Base-by-base conservation (phyloP, 2,329 filamentous ascomycete species). In the Nemania sp. region DNA sequence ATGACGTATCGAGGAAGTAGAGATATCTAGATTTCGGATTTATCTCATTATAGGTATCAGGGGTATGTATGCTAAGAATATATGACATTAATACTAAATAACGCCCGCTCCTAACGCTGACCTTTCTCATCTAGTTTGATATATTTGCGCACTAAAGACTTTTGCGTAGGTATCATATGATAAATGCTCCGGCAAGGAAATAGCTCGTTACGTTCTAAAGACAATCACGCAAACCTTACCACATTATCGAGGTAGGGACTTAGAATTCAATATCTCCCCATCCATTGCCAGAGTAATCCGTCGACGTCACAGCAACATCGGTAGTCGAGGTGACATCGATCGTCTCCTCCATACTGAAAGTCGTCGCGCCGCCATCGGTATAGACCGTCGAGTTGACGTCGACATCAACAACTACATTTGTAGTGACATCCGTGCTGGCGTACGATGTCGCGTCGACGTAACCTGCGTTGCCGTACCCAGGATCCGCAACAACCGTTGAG, bases 231-330 rank as follows among this genome's bases (percentile, higher is more conserved):
- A 10, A n/a, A 35, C 4, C 11, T n/a, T 22, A 13, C 26, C 18
- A n/a, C 53, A 2, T 26, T 49, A 63, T 24, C 15, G 35, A 53
- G 24, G 2, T 20, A 2, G 6, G 5, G 8, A 45, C 27, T 66
- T 32, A 69, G 11, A 57, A 70, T 6, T 52, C 54, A 3, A 56
- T 45, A 15, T 64, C 67, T 1, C 73, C 73, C 72, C 73, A 76
- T 20, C 70, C 74, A 1, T 71, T 72, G 0, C 75, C 75, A 1
- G 75, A 76, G 56, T 77, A 76, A 51, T 77, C 75, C 11, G 38
- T 35, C n/a, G 64, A 57, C 5, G 27, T 58, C 2, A 55, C 68
- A 27, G 59, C 49, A 10, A 67, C 70, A 4, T 69, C 72, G n/a
- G 57, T 72, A n/a, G 27, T 67, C 7, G 64, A 65, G 7, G 69